phyloP scores from a whole-genome alignment of 768 basidiomycete genomes.

The Pleurotus giganteus region DNA sequence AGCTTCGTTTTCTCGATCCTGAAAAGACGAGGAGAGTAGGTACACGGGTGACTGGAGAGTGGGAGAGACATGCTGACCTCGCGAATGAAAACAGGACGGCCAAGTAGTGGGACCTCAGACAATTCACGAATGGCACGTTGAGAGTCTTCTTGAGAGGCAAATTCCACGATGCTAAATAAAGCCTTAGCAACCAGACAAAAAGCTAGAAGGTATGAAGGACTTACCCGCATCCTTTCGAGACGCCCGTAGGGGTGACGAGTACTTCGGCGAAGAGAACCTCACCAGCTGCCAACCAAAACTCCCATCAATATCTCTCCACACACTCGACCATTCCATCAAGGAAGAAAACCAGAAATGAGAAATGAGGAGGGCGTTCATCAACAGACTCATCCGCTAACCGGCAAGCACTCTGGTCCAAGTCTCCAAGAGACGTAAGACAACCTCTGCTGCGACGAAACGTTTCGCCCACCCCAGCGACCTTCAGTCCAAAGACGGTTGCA shows the following conservation, averaged over 20 bases:
- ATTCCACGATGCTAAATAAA: conserved; percentile 85
- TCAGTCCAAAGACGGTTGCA: conserved; percentile 6
- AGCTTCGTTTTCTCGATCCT: conserved; percentile 97
- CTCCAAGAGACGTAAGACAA: neutral
- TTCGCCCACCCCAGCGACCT: conserved; percentile 28
- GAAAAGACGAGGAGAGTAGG: no score
- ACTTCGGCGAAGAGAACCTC: conserved; percentile 99
- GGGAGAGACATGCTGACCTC: conserved; percentile 54
- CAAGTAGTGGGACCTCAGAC: conserved; percentile 86
- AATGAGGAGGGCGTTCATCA: conserved; percentile 17
- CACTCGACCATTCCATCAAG: conserved; percentile 56
- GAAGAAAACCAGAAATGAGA: conserved; percentile 38
- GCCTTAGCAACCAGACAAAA: conserved; percentile 14
- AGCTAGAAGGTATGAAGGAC: conserved; percentile 30
- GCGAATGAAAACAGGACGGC: conserved; percentile 93
- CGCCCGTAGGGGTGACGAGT: conserved; percentile 91
- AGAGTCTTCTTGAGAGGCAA: conserved; percentile 83
- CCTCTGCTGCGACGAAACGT: conserved; percentile 10
- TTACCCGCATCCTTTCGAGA: conserved; percentile 99
- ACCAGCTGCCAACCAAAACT: conserved; percentile 95
- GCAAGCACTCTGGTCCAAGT: conserved; percentile 16
- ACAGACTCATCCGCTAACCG: conserved; percentile 19
- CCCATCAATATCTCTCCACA: conserved; percentile 90
- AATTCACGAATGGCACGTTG: conserved; percentile 88
- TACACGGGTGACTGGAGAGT: no score